A percentile compares a stretch with the other conserved stretches of the same genome.
Conservation (phyloP, 2,329 filamentous ascomycete genomes). For the Colletotrichum karsti region DNA sequence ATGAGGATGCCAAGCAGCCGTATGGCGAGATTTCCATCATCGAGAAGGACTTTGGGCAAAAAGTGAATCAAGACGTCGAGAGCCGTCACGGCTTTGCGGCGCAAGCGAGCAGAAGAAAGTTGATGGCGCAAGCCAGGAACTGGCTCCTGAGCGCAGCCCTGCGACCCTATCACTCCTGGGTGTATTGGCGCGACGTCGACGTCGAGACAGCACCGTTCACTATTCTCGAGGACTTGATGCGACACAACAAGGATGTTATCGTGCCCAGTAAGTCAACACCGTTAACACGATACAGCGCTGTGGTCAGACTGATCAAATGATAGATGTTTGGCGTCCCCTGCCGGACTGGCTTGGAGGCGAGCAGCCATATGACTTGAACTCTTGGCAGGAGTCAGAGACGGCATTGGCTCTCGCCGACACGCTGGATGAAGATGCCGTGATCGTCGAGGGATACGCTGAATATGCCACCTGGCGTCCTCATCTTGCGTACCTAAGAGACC, state of each 20-base stretch:
- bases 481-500: slow-evolving; percentile 94
- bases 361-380: slow-evolving; percentile 97
- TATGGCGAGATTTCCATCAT: slow-evolving; percentile 98
- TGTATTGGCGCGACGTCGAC: slow-evolving; percentile 99
- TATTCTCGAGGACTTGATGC: slow-evolving; percentile 97
- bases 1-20: slow-evolving; percentile 80
- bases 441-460: slow-evolving; percentile 98
- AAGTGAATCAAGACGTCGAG: slow-evolving; percentile 97
- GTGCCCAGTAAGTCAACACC: slow-evolving; percentile 83
- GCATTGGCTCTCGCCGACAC: slow-evolving; percentile 93
- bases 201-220: slow-evolving; percentile 97
- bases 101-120: slow-evolving; percentile 90
- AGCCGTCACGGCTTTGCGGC: slow-evolving; percentile 97
- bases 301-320: slow-evolving; percentile 34
- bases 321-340: slow-evolving; percentile 97
- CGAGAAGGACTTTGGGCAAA: slow-evolving; percentile 98
- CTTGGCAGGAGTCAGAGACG: slow-evolving; percentile 99
- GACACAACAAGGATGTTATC: slow-evolving; percentile 98
- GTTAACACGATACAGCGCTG: too few relatives aligned
- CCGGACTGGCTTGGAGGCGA: slow-evolving; percentile 99
- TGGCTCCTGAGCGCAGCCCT: slow-evolving; percentile 95
- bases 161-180: slow-evolving; percentile 96
- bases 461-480: slow-evolving; percentile 99
- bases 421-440: slow-evolving; percentile 96
- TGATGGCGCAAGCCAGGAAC: slow-evolving; percentile 98